phyloP scores from a whole-genome alignment of 164 flowering plant genomes.

The Macadamia tetraphylla region DNA sequence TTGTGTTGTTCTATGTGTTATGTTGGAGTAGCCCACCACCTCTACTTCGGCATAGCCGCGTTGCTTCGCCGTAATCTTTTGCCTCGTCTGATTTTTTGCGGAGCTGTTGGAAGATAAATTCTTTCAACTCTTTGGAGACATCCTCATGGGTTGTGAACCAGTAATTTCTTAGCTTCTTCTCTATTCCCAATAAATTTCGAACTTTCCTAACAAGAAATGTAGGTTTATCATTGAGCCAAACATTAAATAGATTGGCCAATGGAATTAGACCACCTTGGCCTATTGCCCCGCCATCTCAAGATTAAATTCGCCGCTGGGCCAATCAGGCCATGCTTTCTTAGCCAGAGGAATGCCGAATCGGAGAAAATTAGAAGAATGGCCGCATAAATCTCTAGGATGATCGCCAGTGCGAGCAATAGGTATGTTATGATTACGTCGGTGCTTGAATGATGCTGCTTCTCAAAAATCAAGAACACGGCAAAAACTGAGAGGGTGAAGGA shows the following conservation, averaged over 20 bases:
- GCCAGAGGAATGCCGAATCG: constrained; percentile 23
- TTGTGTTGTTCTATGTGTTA: not conserved
- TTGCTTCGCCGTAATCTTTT: not conserved
- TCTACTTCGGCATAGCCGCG: not conserved
- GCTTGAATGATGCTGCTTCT: constrained; percentile 1
- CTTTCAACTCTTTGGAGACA: not conserved
- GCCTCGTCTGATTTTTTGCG: not conserved
- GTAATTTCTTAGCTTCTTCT: not conserved
- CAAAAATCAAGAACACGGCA: constrained; percentile 10
- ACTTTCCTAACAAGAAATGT: not conserved
- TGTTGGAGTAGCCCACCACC: not conserved
- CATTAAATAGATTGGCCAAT: constrained; percentile 2
- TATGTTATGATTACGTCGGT: constrained; percentile 31
- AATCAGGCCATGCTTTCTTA: too few species aligned
- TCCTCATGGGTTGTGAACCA: not conserved
- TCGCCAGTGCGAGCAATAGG: constrained; percentile 30
- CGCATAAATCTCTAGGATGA: constrained; percentile 28
- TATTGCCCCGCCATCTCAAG: too few species aligned
- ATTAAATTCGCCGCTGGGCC: too few species aligned
- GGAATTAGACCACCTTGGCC: constrained; percentile 20
- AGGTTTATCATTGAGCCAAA: constrained; percentile 3
- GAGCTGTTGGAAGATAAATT: not conserved
- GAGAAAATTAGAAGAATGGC: constrained; percentile 25
- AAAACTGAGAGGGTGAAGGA: constrained; percentile 10
- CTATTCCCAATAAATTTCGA: not conserved